Percentiles rank a stretch among this genome's conserved stretches.
Evolutionary conservation across 2,329 filamentous ascomycete species (phyloP).

Genomic region (Neofusicoccum laricinum): DNA sequence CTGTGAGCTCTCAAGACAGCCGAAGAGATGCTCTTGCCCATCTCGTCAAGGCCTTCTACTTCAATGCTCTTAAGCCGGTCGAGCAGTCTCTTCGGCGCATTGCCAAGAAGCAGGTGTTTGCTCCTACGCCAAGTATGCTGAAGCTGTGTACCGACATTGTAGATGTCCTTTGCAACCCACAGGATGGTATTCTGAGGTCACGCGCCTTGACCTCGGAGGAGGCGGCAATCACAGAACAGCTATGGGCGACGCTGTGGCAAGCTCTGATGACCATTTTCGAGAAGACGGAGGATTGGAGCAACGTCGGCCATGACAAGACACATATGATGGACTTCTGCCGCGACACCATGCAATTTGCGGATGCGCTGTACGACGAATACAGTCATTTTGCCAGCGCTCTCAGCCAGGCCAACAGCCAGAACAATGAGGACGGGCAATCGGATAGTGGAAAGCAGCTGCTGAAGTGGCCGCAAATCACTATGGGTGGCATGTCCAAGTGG

Average conservation of each 20-base stretch:
- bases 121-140: slow-evolving; percentile 58
- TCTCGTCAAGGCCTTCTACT: slow-evolving; percentile 56
- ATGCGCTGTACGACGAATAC: slow-evolving; percentile 80
- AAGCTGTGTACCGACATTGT: slow-evolving; percentile 61
- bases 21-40: slow-evolving; percentile 60
- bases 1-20: slow-evolving; percentile 67
- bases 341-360: slow-evolving; percentile 91
- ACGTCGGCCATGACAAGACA: slow-evolving; percentile 65
- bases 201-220: slow-evolving; percentile 59
- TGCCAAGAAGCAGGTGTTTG: slow-evolving; percentile 56
- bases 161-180: slow-evolving; percentile 62
- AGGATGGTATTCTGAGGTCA: slow-evolving; percentile 60
- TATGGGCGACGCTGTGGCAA: slow-evolving; percentile 85
- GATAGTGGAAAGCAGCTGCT: slow-evolving; percentile 55
- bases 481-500: slow-evolving; percentile 77
- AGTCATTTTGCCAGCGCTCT: slow-evolving; percentile 75
- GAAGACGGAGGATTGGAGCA: slow-evolving; percentile 80
- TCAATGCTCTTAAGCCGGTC: slow-evolving; percentile 55
- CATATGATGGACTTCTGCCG: slow-evolving; percentile 91
- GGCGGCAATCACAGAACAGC: slow-evolving; percentile 63
- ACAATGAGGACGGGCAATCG: slow-evolving; percentile 23
- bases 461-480: slow-evolving; percentile 61
- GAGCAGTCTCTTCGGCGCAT: slow-evolving; percentile 56
- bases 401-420: slow-evolving; percentile 40
- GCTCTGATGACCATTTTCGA: slow-evolving; percentile 77